A percentile compares a stretch with the other conserved stretches of the same genome.
These are phyloP conservation scores for Suillus clintonianus DNA, from an alignment of 768 basidiomycete genomes.

Conservation along the genomic window DNA sequence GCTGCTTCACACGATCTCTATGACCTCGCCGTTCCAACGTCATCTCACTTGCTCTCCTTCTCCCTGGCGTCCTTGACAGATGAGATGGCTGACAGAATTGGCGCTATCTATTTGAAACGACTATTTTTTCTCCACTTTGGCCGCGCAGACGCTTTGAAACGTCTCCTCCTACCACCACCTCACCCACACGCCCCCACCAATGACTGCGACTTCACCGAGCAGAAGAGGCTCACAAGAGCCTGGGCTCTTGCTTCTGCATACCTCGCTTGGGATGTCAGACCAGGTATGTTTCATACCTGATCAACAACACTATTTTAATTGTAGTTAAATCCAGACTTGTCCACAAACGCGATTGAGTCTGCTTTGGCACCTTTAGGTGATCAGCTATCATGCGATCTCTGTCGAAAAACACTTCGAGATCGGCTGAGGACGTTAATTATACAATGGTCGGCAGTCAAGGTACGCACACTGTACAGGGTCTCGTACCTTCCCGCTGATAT, in stretches of 20 bases:
- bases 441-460: slow-evolving; percentile 83
- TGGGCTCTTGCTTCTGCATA: slow-evolving; percentile 85
- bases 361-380: slow-evolving; percentile 70
- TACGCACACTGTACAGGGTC: slow-evolving; percentile 19
- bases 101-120: slow-evolving; percentile 75
- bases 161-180: slow-evolving; percentile 73
- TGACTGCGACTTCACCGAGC: slow-evolving; percentile 69
- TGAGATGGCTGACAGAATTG: slow-evolving; percentile 67
- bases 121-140: slow-evolving; percentile 86
- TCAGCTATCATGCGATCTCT: slow-evolving; percentile 70
- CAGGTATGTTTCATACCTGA: slow-evolving; percentile 47
- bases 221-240: slow-evolving; percentile 77
- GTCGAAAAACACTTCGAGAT: slow-evolving; percentile 59
- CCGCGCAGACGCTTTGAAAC: slow-evolving; percentile 78
- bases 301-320: slow-evolving; percentile 5
- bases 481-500: neutral
- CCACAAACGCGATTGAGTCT: slow-evolving; percentile 69
- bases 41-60: slow-evolving; percentile 73
- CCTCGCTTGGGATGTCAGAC: slow-evolving; percentile 81
- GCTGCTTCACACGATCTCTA: slow-evolving; percentile 67
- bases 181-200: slow-evolving; percentile 72
- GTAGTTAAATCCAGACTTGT: slow-evolving; percentile 54
- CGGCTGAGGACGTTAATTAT: slow-evolving; percentile 67
- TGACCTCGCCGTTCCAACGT: slow-evolving; percentile 74
- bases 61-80: slow-evolving; percentile 70